Evolutionary conservation across 495 filamentous ascomycete genomes (phyloP).

Genomic region (Hyaloscypha hepaticicola): DNA sequence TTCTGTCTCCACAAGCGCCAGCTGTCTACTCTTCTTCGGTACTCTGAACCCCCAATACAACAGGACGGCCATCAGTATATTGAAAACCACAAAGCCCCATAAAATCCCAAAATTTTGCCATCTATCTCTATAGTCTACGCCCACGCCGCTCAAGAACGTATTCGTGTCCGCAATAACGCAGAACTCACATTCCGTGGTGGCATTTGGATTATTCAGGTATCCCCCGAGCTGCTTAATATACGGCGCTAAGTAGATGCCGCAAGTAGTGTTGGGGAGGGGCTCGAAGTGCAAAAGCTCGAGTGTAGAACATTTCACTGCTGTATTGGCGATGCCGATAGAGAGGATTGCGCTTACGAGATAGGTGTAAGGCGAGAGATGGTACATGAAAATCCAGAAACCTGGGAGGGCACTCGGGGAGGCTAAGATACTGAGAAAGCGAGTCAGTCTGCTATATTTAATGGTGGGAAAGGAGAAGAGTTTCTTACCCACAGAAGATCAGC

Average conservation of each 20-base stretch:
- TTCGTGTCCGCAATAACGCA: constrained; percentile 64
- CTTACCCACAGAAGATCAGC: constrained; percentile 55
- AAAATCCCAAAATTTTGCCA: constrained; percentile 39
- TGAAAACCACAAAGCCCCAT: constrained; percentile 75
- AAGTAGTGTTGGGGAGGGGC: constrained; percentile 53
- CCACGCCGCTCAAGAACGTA: constrained; percentile 52
- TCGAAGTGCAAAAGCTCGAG: constrained; percentile 60
- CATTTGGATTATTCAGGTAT: constrained; percentile 49
- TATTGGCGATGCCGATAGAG: constrained; percentile 59
- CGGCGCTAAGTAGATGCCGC: constrained; percentile 52
- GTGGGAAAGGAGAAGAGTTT: constrained; percentile 34
- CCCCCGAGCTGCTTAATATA: constrained; percentile 51
- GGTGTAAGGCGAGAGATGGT: constrained; percentile 71
- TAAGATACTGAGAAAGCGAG: constrained; percentile 55
- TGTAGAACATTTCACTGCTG: constrained; percentile 53
- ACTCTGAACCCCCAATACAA: constrained; percentile 81
- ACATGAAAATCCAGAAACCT: constrained; percentile 84
- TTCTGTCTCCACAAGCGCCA: too few relatives aligned
- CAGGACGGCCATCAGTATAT: constrained; percentile 65
- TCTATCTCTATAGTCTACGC: constrained; percentile 44
- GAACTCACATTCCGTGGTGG: constrained; percentile 55
- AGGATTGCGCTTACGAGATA: constrained; percentile 66
- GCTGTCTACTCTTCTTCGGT: constrained; percentile 65
- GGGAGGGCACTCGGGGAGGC: constrained; percentile 53
- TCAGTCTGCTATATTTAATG: constrained; percentile 26